Conservation (phyloP, 148 eudicot genomes). For the Polygonum aviculare region DNA sequence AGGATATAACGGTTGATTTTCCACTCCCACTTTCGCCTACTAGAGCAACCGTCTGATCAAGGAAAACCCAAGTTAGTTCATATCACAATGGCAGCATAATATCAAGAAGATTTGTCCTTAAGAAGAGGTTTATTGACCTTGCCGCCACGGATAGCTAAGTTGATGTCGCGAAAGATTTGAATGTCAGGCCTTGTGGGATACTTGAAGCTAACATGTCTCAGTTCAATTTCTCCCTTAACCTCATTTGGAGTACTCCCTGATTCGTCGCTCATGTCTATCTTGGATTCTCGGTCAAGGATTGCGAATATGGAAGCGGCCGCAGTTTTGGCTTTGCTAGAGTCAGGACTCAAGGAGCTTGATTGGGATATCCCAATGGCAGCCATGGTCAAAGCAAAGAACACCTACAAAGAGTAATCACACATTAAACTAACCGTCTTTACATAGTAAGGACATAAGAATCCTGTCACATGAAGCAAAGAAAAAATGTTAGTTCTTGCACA, state of each 20-base stretch:
- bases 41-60: constrained; percentile 52
- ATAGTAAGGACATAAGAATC: too few species aligned
- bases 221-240: constrained; percentile 56
- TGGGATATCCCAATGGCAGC: constrained; percentile 42
- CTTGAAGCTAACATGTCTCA: constrained; percentile 44
- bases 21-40: constrained; percentile 86
- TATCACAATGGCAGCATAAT: not conserved
- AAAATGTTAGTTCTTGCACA: not conserved
- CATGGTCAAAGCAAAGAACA: constrained; percentile 57
- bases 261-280: constrained; percentile 56
- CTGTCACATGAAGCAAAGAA: too few species aligned
- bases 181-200: constrained; percentile 58
- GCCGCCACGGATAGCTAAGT: constrained; percentile 43
- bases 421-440: not conserved
- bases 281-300: constrained; percentile 60
- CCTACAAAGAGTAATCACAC: constrained; percentile 21
- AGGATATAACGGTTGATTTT: constrained; percentile 63
- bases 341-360: constrained; percentile 40
- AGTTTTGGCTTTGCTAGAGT: constrained; percentile 44
- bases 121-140: constrained; percentile 23
- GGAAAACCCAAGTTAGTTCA: not conserved
- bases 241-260: constrained; percentile 38
- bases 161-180: constrained; percentile 46
- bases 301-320: constrained; percentile 51
- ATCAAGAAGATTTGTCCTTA: not conserved